phyloP scores from a whole-genome alignment of 495 filamentous ascomycete genomes.

The Xylaria acuta region DNA sequence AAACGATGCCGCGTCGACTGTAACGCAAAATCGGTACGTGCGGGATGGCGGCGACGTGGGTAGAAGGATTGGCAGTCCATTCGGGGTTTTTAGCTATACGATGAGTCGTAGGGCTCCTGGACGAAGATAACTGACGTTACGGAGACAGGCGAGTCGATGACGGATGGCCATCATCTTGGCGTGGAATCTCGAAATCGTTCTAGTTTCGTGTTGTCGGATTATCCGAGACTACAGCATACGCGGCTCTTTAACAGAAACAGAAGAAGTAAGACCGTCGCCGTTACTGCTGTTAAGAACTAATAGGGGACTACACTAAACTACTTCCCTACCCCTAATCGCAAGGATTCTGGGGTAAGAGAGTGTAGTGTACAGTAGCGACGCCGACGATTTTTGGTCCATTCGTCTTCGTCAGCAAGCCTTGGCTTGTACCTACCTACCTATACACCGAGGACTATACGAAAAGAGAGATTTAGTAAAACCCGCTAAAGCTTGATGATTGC shows the following conservation, averaged over 20 bases:
- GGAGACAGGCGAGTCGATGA: neutral
- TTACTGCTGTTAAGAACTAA: neutral
- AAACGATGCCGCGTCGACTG: neutral
- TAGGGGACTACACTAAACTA: neutral
- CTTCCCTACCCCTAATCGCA: neutral
- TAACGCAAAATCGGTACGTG: neutral
- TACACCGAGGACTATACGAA: neutral
- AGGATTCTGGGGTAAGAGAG: slow-evolving; percentile 3
- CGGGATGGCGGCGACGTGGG: neutral
- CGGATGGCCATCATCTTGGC: neutral
- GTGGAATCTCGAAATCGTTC: neutral
- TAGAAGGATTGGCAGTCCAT: neutral
- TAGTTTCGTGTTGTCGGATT: neutral
- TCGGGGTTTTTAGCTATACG: neutral
- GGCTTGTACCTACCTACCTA: slow-evolving; percentile 9
- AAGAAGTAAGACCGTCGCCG: neutral
- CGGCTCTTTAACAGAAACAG: neutral
- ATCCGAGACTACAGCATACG: neutral
- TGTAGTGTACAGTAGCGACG: slow-evolving; percentile 1
- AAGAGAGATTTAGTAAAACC: neutral
- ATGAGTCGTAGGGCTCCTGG: slow-evolving; percentile 5
- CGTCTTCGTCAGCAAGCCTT: neutral
- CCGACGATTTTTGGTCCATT: slow-evolving; percentile 2
- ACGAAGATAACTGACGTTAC: neutral
- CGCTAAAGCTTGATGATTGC: neutral